Evolutionary conservation across 2,329 filamentous ascomycete genomes (phyloP).

Genomic region (Calonectria henricotiae): DNA sequence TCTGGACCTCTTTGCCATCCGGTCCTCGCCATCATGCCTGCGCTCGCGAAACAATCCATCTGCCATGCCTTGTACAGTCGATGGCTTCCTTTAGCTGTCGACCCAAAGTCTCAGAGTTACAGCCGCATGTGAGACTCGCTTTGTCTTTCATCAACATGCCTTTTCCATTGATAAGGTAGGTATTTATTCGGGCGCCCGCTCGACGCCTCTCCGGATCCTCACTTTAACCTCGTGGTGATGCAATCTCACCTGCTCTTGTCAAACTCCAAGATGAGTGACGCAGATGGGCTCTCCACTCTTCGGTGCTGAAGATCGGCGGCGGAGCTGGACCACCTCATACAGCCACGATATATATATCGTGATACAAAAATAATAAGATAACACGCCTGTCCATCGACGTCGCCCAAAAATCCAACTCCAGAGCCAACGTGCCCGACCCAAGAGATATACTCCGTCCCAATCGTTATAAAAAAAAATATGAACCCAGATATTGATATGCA

Average conservation of each 20-base stretch:
- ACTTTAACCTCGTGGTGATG: slow-evolving; percentile 81
- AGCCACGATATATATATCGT: slow-evolving; percentile 61
- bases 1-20: neutral
- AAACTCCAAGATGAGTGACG: slow-evolving; percentile 45
- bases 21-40: neutral
- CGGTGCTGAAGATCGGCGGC: slow-evolving; percentile 77
- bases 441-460: slow-evolving; percentile 45
- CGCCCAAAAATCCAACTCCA: slow-evolving; percentile 57
- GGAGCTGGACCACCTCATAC: slow-evolving; percentile 75
- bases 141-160: slow-evolving; percentile 44
- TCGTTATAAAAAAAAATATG: slow-evolving; percentile 38
- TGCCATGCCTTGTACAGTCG: neutral
- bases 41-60: slow-evolving; percentile 6
- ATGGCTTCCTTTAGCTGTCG: neutral
- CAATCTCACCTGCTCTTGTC: slow-evolving; percentile 58
- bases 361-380: slow-evolving; percentile 69
- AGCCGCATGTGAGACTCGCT: slow-evolving; percentile 22
- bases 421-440: slow-evolving; percentile 54
- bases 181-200: slow-evolving; percentile 69
- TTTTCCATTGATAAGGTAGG: slow-evolving; percentile 54
- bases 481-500: slow-evolving; percentile 50
- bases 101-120: slow-evolving; percentile 1
- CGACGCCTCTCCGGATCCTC: slow-evolving; percentile 75
- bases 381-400: slow-evolving; percentile 56
- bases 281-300: slow-evolving; percentile 73